Evolutionary conservation across 768 basidiomycete genomes (phyloP), one percentile per base, ranked within the genome.

Genomic region (Strobilomyces confusus): DNA sequence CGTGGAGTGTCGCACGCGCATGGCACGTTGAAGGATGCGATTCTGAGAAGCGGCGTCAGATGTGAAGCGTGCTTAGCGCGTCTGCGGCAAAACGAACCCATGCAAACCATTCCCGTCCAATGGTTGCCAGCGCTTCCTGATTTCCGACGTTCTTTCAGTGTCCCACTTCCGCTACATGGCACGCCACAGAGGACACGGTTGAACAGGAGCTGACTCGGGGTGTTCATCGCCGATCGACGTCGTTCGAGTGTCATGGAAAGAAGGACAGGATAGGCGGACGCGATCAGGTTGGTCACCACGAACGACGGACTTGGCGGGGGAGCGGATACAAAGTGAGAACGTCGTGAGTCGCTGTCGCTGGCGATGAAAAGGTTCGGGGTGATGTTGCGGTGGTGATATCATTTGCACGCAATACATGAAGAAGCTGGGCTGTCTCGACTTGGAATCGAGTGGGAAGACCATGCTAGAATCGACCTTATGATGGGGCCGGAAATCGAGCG

Each of bases 131-230:
- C 79, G 78, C 67, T 87, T 89, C 97, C 97, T 98, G 37, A 99
- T n/a, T 97, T 1, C 86, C 89, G 14, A 89, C 68, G 66, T 99
- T 99, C 77, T 99, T 99, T 57, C 52, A 98, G 69, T 0, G 97
- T 99, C 0, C 95, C 97, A 67, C 98, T 97, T 5, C 97, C 97
- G 62, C 91, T 94, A 66, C 97, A 99, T 9, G 97, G 97, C 9
- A 99, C 97, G 67, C 98, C 97, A 46, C 93, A 95, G 32, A 99
- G 72, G 54, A 99, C 95, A 30, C 95, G 78, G 68, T 98, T 95
- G 63, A 97, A 99, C 52, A 86, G 70, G 47, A 99, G 74, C 29
- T 80, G 77, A 43, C 74, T 73, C 20, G 76, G 65, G 25, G 69
- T 72, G 30, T 72, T 72, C 47, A 72, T 69, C 47, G 59, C 62